These are phyloP conservation scores for Botryococcus braunii DNA, from an alignment of 163 green algal genomes.

Conservation along the genomic window DNA sequence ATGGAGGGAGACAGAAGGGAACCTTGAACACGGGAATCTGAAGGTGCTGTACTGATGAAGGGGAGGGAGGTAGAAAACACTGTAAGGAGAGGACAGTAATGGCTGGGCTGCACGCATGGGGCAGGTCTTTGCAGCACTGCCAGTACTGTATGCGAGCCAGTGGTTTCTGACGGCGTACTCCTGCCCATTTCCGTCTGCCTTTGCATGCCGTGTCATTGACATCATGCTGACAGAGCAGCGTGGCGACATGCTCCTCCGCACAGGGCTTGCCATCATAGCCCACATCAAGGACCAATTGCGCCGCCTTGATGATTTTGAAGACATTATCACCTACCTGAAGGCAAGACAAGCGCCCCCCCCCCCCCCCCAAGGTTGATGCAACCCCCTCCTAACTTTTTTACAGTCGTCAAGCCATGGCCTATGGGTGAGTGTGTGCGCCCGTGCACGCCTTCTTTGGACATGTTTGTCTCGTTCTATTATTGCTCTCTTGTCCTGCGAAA, in stretches of 20 bases:
- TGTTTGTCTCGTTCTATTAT: not conserved
- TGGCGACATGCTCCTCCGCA: constrained; percentile 30
- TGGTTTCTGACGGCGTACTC: constrained; percentile 85
- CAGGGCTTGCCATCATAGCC: constrained; percentile 59
- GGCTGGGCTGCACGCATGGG: constrained; percentile 9
- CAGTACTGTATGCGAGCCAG: constrained; percentile 74
- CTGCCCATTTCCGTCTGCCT: constrained; percentile 71
- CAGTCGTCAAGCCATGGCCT: not conserved
- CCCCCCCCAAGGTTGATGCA: not conserved
- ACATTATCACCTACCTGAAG: constrained; percentile 74
- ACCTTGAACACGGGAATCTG: too few species aligned
- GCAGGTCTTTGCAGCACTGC: constrained; percentile 50
- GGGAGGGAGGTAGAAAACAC: too few species aligned
- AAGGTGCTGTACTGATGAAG: too few species aligned
- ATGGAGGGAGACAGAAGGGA: too few species aligned
- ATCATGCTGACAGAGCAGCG: constrained; percentile 59
- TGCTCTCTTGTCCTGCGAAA: not conserved
- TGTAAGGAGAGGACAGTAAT: too few species aligned
- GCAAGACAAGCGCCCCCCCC: constrained; percentile 10
- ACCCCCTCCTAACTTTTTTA: too few species aligned
- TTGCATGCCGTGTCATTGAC: constrained; percentile 75
- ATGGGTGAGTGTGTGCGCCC: too few species aligned
- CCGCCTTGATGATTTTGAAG: constrained; percentile 73
- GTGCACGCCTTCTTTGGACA: not conserved
- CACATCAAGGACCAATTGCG: constrained; percentile 53